Evolutionary conservation across 2,329 filamentous ascomycete genomes (phyloP), one percentile per base, ranked within the genome.

Genomic region (Penicillium brevicompactum): DNA sequence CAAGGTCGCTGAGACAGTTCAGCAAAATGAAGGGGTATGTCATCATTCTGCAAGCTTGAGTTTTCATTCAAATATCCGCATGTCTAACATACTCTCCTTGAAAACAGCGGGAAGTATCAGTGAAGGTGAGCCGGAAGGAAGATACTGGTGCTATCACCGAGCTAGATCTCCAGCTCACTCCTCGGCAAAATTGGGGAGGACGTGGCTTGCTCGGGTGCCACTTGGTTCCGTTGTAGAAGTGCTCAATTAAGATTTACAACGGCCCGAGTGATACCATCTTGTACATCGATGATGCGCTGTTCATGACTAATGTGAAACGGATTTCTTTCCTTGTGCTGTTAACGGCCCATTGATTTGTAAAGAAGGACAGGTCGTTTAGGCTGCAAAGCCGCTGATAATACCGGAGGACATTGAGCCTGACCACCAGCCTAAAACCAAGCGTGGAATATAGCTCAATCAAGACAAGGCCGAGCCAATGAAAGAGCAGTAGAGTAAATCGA

Each of bases 201-300:
- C 83, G 91, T 73, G 94, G 93, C 11, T 78, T 95, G 72, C 78
- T 99, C 66, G 93, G 93, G 51, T 99, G 93, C 73, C 92, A 97
- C 77, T 84, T 97, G 60, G 76, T 96, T 62, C 91, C 91, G 24
- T 64, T 95, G 53, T 96, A 78, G 83, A 34, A 44, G 41, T n/a
- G 27, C 34, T 41, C 22, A 34, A 31, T 34, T 22, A 43, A 34
- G 7, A 14, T 22, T 31, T 18, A 59, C 46, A 24, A 50, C 41
- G 41, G 21, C 31, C 30, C 16, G 40, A 44, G 45, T 37, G 22
- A 44, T 43, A 37, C 16, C 38, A 18, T 32, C 38, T 32, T 59
- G 45, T 53, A 56, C n/a, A 45, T 27, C 53, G 44, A 45, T 24
- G 34, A 57, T 54, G 30, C 43, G 21, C 49, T 38, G 16, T 37